These are phyloP conservation scores for Daedaleopsis sinensis DNA, from an alignment of 768 basidiomycete species.

Conservation along the genomic window DNA sequence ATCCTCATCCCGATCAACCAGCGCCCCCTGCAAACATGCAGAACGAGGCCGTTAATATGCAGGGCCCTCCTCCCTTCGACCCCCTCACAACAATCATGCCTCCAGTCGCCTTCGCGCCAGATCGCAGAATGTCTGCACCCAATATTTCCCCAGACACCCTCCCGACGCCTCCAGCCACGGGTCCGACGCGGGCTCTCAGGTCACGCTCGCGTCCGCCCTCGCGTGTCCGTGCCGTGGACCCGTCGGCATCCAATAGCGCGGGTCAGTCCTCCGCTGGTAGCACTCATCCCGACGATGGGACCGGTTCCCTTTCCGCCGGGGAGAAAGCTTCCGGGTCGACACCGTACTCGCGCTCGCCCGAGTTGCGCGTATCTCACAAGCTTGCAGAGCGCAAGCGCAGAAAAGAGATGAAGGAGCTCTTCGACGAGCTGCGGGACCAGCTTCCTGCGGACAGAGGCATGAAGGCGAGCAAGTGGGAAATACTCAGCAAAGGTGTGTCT, in stretches of 20 bases:
- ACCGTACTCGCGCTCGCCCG: conserved; percentile 94
- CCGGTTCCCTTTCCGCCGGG: conserved; percentile 13
- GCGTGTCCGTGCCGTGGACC: conserved; percentile 49
- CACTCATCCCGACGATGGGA: conserved; percentile 20
- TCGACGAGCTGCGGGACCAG: conserved; percentile 93
- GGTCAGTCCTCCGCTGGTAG: conserved; percentile 21
- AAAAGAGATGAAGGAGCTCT: conserved; percentile 99
- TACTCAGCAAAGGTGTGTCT: conserved; percentile 85
- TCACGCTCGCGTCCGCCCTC: conserved; percentile 75
- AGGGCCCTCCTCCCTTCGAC: conserved; percentile 27
- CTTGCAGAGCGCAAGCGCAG: conserved; percentile 95
- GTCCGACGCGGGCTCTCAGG: conserved; percentile 57
- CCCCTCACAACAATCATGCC: conserved; percentile 48
- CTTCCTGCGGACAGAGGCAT: conserved; percentile 90
- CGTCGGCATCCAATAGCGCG: conserved; percentile 36
- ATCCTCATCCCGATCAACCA: conserved; percentile 40
- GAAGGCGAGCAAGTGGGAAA: conserved; percentile 99
- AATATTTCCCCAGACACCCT: conserved; percentile 45
- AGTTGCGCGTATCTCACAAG: conserved; percentile 94
- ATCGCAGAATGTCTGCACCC: conserved; percentile 80
- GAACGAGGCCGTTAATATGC: conserved; percentile 29
- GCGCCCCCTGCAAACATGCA: conserved; percentile 42
- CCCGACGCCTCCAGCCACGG: conserved; percentile 45
- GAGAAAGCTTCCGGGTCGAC: conserved; percentile 59
- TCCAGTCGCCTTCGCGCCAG: conserved; percentile 57